phyloP scores from a whole-genome alignment of 2,329 filamentous ascomycete species.

The Calcarisporium arbuscula region DNA sequence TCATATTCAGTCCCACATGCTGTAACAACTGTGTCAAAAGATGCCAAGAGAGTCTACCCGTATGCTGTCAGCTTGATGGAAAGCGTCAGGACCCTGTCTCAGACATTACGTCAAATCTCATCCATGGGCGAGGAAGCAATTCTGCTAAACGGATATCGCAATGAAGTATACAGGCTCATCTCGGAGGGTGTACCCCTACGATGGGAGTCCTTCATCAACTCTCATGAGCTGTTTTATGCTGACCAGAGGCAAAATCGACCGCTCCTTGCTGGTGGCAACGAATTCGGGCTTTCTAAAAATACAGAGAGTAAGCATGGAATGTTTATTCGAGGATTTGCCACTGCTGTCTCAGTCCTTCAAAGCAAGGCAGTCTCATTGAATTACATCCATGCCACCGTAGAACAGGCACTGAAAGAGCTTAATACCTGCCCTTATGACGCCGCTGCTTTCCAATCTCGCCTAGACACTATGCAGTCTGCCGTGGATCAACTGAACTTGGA shows the following conservation, averaged over 20 bases:
- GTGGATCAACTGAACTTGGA: constrained; percentile 96
- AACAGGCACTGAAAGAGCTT: constrained; percentile 77
- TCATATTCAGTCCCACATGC: constrained; percentile 91
- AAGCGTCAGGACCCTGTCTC: constrained; percentile 87
- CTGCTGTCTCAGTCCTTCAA: constrained; percentile 80
- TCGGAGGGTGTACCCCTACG: constrained; percentile 81
- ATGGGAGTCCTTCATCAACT: constrained; percentile 98
- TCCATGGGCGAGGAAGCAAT: constrained; percentile 84
- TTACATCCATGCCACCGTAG: constrained; percentile 71
- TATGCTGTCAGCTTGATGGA: constrained; percentile 98
- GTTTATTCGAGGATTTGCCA: constrained; percentile 90
- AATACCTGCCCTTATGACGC: constrained; percentile 78
- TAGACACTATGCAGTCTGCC: constrained; percentile 82
- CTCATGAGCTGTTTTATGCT: constrained; percentile 77
- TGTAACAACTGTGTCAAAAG: constrained; percentile 93
- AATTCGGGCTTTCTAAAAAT: constrained; percentile 42
- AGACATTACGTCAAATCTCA: constrained; percentile 77
- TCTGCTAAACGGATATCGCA: constrained; percentile 83
- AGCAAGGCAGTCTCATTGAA: constrained; percentile 75
- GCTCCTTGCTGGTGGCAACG: constrained; percentile 29
- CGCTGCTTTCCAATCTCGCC: constrained; percentile 68
- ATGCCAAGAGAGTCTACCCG: constrained; percentile 97
- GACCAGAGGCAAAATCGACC: constrained; percentile 39
- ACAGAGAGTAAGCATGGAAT: constrained; percentile 91
- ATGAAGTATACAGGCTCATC: constrained; percentile 79